Percentiles rank a stretch among this genome's conserved stretches.
These are phyloP conservation scores for Aspergillus sojae DNA, from an alignment of 2,329 filamentous ascomycete genomes.

Conservation along the genomic window DNA sequence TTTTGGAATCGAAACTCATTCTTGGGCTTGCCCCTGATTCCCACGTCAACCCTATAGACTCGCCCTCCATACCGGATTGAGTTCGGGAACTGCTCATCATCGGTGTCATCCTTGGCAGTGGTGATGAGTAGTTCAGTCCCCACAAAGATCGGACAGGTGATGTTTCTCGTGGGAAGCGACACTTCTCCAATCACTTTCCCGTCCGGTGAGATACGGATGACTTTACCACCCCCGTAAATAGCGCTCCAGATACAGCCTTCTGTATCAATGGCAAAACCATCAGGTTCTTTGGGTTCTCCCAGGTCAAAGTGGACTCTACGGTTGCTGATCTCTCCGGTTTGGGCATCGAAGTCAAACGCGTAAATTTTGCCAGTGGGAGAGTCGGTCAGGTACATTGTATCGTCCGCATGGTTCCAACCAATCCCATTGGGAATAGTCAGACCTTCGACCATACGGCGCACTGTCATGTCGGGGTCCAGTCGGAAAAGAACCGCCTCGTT, in stretches of 20 bases:
- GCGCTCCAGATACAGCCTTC: slow-evolving; percentile 89
- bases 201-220: slow-evolving; percentile 71
- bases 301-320: slow-evolving; percentile 74
- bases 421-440: slow-evolving; percentile 84
- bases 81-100: slow-evolving; percentile 60
- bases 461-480: slow-evolving; percentile 64
- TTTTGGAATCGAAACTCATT: slow-evolving; percentile 63
- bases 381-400: slow-evolving; percentile 82
- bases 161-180: slow-evolving; percentile 72
- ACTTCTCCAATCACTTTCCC: slow-evolving; percentile 76
- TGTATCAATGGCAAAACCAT: slow-evolving; percentile 81
- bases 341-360: slow-evolving; percentile 71
- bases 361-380: slow-evolving; percentile 71
- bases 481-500: slow-evolving; percentile 71
- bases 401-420: slow-evolving; percentile 73
- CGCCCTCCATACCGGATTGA: slow-evolving; percentile 69
- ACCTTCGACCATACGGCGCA: slow-evolving; percentile 62
- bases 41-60: slow-evolving; percentile 77
- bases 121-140: slow-evolving; percentile 78
- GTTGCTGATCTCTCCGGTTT: slow-evolving; percentile 67
- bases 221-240: slow-evolving; percentile 75
- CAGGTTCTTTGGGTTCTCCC: slow-evolving; percentile 66
- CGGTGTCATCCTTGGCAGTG: slow-evolving; percentile 69
- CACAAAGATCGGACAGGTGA: slow-evolving; percentile 80
- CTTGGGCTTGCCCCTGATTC: slow-evolving; percentile 64